Conservation (phyloP, 225 moss, liverwort and hornwort genomes). For the Sphagnum contortum region DNA sequence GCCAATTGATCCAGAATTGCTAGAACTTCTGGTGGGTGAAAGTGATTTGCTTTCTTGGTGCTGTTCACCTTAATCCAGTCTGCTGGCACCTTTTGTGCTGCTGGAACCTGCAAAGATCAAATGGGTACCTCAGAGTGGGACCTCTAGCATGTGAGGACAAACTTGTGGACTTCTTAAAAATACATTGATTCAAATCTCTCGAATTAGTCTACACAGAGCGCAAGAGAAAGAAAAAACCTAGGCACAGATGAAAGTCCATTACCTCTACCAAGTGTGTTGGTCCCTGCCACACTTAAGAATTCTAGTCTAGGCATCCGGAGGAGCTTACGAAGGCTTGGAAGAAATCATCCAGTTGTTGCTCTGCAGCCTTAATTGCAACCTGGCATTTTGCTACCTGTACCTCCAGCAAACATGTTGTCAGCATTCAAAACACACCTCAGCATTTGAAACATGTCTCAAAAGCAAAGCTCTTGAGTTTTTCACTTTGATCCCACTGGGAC, state of each 20-base stretch:
- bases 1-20: slow-evolving; percentile 62
- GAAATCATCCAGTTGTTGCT: slow-evolving; percentile 64
- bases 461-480: no score
- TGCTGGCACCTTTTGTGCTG: slow-evolving; percentile 66
- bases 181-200: no score
- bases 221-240: no score
- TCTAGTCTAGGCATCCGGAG: slow-evolving; percentile 51
- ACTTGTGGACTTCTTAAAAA: no score
- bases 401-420: neutral
- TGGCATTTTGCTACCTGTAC: slow-evolving; percentile 66
- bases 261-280: slow-evolving; percentile 85
- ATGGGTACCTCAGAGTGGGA: neutral
- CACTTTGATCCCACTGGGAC: no score
- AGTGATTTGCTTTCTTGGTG: slow-evolving; percentile 70
- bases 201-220: no score
- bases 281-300: slow-evolving; percentile 56
- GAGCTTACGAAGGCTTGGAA: slow-evolving; percentile 60
- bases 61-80: slow-evolving; percentile 85
- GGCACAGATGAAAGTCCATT: neutral
- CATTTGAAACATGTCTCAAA: neutral
- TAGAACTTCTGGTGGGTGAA: slow-evolving; percentile 81
- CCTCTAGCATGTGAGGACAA: neutral
- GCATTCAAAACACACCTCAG: neutral
- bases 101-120: slow-evolving; percentile 43
- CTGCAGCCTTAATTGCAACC: slow-evolving; percentile 52